Evolutionary conservation across 148 eudicot species (phyloP).

Genomic region (Cornus suecica): DNA sequence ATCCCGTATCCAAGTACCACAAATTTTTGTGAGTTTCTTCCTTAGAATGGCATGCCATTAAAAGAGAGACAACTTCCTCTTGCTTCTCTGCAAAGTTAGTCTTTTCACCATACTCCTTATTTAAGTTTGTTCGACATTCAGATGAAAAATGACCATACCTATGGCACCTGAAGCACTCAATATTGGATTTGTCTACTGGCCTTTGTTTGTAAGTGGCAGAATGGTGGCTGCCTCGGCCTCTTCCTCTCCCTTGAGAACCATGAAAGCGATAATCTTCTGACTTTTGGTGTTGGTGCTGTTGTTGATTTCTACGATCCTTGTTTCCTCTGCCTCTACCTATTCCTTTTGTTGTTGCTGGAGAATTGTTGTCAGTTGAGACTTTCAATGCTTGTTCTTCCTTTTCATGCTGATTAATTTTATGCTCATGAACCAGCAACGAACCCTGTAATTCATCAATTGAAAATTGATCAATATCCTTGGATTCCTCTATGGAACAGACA

Average conservation of each 20-base stretch:
- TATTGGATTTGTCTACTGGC: no score
- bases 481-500: no score
- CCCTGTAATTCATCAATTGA: no score
- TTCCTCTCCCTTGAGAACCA: not conserved
- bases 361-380: conserved; percentile 6
- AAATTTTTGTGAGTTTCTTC: no score
- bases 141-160: conserved; percentile 22
- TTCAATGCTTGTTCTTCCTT: conserved; percentile 23
- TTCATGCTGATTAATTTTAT: conserved; percentile 13
- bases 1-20: no score
- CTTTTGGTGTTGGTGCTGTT: no score
- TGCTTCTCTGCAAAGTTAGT: conserved; percentile 14
- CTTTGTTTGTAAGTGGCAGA: no score
- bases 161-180: no score
- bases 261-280: not conserved
- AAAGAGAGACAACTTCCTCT: conserved; percentile 16
- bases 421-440: conserved; percentile 24
- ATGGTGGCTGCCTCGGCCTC: conserved; percentile 8
- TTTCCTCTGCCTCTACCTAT: conserved; percentile 11
- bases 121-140: conserved; percentile 20
- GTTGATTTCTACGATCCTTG: no score
- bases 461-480: no score
- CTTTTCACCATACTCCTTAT: conserved; percentile 7
- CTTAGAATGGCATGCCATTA: no score
- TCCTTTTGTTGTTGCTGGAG: conserved; percentile 6